phyloP scores from a whole-genome alignment of 805 yeast species.

The Scheffersomyces stipitis region DNA sequence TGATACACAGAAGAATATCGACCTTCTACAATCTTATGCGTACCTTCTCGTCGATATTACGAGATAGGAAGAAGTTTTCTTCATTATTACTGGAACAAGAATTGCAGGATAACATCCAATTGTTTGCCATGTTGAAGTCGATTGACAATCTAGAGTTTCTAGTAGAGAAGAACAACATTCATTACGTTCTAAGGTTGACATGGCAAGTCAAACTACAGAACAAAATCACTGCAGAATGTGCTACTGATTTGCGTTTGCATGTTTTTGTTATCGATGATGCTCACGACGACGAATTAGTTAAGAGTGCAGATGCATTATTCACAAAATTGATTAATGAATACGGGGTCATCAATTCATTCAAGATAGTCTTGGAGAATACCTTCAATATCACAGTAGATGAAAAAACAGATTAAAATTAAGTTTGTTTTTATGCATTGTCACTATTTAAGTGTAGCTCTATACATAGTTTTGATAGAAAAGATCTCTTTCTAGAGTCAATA shows the following conservation, averaged over 20 bases:
- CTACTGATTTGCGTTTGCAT: slow-evolving; percentile 13
- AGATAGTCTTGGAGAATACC: slow-evolving; percentile 19
- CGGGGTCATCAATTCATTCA: slow-evolving; percentile 26
- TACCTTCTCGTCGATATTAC: slow-evolving; percentile 14
- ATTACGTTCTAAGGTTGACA: slow-evolving; percentile 9
- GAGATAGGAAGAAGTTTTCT: slow-evolving; percentile 8
- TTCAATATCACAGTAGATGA: slow-evolving; percentile 12
- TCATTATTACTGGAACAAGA: slow-evolving; percentile 11
- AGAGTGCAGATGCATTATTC: slow-evolving; percentile 15
- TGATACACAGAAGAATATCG: slow-evolving; percentile 21
- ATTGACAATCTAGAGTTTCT: slow-evolving; percentile 18
- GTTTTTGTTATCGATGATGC: slow-evolving; percentile 5
- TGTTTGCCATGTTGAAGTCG: slow-evolving; percentile 21
- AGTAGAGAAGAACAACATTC: slow-evolving; percentile 1
- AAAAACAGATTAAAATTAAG: no score
- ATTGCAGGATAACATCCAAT: slow-evolving; percentile 11
- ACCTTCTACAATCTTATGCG: slow-evolving; percentile 19
- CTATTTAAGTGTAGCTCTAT: no score
- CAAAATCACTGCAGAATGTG: slow-evolving; percentile 22
- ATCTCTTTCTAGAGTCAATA: no score
- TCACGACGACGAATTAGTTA: slow-evolving; percentile 9
- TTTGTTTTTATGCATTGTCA: no score
- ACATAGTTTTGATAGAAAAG: no score
- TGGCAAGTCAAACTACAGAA: slow-evolving; percentile 27
- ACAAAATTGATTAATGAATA: slow-evolving; percentile 19